phyloP scores from a whole-genome alignment of 208 protist genomes.

The Acanthamoeba lenticulata region DNA sequence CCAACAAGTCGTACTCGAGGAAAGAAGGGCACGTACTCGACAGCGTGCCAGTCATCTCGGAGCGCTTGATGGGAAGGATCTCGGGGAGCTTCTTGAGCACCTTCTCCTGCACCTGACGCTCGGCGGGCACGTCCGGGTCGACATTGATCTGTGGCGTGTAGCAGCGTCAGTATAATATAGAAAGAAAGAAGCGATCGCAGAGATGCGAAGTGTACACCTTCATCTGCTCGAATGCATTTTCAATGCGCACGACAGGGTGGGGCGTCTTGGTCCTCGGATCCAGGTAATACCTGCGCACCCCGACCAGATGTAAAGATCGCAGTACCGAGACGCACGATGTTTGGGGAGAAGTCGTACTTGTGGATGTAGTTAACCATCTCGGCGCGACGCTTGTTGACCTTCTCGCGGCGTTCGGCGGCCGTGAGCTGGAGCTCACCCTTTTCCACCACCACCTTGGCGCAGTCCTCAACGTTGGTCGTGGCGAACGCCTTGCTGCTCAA shows the following conservation, averaged over 20 bases:
- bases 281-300: too few species aligned
- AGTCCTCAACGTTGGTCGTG: not conserved
- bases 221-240: constrained; percentile 12
- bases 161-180: not conserved
- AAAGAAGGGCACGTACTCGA: not conserved
- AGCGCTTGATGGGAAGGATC: constrained; percentile 18
- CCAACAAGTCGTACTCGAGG: not conserved
- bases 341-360: too few species aligned
- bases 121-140: not conserved
- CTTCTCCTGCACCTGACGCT: constrained; percentile 51
- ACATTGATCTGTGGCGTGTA: not conserved
- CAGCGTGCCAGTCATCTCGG: not conserved
- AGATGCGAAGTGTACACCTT: not conserved
- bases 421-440: constrained; percentile 21
- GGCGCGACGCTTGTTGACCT: not conserved
- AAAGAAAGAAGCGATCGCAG: too few species aligned
- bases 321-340: too few species aligned
- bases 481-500: not conserved
- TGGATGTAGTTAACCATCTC: constrained; percentile 53
- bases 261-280: constrained; percentile 37
- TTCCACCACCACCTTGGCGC: constrained; percentile 20
- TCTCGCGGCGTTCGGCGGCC: not conserved
- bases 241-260: constrained; percentile 6
- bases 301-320: too few species aligned
- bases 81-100: constrained; percentile 36